Evolutionary conservation across 495 filamentous ascomycete genomes (phyloP), one percentile per base, ranked within the genome.

Genomic region (Aspergillus coremiiformis): DNA sequence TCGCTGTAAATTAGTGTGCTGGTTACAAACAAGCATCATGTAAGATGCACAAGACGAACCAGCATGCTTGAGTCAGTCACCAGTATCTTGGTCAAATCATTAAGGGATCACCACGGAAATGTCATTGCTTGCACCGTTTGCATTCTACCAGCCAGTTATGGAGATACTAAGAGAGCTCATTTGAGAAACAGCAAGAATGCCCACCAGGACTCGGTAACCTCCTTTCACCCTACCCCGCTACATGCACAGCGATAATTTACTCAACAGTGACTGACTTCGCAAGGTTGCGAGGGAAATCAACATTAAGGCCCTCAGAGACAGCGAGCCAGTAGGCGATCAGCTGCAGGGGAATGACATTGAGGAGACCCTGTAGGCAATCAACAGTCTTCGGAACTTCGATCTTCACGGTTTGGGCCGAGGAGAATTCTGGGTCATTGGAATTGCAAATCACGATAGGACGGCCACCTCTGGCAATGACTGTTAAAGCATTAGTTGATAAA

Each of bases 361-460:
- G 78, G 60, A 98, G 83, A 60, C 93, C 93, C 75, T 98, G 93
- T 37, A 98, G 81, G 63, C 84, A 86, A 68, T 98, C 93, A 30
- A 96, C 90, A 14, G 93, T 97, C 78, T 86, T 85, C 50, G 93
- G 93, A 55, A 98, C 86, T 73, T 95, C 92, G 60, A 98, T 96
- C 81, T 90, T 95, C 76, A 95, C 89, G 43, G 90, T 92, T 68
- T 85, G 84, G 53, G 84, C 86, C 41, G 82, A 66, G 46, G 84
- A 81, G 76, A 98, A 98, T 73, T 97, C 93, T 55, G 84, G 79
- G 65, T 98, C 93, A 55, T 80, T 75, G 32, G 83, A 74, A 73
- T 97, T 96, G 84, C 93, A 98, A 66, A 98, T 98, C 48, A 98
- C 93, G 66, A 98, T 97, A 27, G 93, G 93, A 56, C 90, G 89